A percentile compares a stretch with the other conserved stretches of the same genome.
Evolutionary conservation across 2,329 filamentous ascomycete genomes (phyloP).

Genomic region (Zymoseptoria crescenta): DNA sequence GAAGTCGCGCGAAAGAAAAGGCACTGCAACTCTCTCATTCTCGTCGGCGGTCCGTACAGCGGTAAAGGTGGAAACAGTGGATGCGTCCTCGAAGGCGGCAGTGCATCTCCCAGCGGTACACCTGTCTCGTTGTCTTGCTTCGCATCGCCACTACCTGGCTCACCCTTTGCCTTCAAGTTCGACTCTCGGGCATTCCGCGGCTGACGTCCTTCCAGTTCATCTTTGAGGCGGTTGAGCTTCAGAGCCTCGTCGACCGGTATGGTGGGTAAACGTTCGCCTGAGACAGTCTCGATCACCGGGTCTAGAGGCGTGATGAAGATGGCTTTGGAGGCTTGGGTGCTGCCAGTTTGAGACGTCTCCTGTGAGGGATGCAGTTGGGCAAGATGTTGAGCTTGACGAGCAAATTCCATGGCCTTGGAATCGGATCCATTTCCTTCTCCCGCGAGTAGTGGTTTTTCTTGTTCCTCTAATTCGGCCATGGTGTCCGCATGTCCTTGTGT

Average conservation of each 20-base stretch:
- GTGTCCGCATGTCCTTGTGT: background rate
- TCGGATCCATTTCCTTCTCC: background rate
- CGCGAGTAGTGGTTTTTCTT: background rate
- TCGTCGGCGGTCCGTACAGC: conserved; percentile 67
- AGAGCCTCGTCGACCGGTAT: conserved; percentile 63
- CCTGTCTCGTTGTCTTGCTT: conserved; percentile 39
- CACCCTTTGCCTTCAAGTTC: background rate
- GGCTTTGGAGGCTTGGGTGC: conserved; percentile 53
- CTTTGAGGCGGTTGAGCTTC: conserved; percentile 58
- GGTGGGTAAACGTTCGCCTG: conserved; percentile 58
- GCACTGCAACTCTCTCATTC: conserved; percentile 58
- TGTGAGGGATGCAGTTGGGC: conserved; percentile 35
- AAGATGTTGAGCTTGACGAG: conserved; percentile 49
- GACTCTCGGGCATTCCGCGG: conserved; percentile 25
- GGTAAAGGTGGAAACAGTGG: conserved; percentile 80
- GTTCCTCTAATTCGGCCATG: background rate
- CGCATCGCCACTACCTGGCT: background rate
- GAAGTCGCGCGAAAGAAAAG: conserved; percentile 58
- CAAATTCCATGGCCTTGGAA: conserved; percentile 42
- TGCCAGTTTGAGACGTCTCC: conserved; percentile 36
- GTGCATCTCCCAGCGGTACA: conserved; percentile 35
- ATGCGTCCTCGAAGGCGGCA: conserved; percentile 62
- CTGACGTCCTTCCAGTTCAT: conserved; percentile 39
- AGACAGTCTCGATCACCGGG: conserved; percentile 60
- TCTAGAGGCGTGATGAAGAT: conserved; percentile 59